A percentile compares a stretch with the other conserved stretches of the same genome.
phyloP scores from a whole-genome alignment of 1,284 basidiomycete genomes.

The Pseudozyma pruni region DNA sequence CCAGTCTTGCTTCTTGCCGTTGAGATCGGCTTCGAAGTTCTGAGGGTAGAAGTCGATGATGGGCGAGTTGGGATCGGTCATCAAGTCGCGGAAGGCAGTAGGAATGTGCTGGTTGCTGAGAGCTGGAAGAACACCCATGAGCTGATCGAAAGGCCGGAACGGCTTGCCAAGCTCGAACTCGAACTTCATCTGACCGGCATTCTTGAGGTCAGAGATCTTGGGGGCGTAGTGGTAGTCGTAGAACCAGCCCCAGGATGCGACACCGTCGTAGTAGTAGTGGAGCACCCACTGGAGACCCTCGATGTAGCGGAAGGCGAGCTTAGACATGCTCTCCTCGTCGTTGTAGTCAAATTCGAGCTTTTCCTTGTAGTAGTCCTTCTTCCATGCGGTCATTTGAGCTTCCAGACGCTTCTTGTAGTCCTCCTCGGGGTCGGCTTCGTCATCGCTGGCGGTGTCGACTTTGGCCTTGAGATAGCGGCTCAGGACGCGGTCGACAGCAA shows the following conservation, averaged over 20 bases:
- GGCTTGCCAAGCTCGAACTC: constrained; percentile 86
- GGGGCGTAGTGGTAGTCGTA: constrained; percentile 94
- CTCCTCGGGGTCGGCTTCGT: constrained; percentile 43
- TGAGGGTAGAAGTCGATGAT: constrained; percentile 94
- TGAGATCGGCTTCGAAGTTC: constrained; percentile 91
- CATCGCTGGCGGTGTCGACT: constrained; percentile 46
- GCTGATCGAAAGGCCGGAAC: constrained; percentile 93
- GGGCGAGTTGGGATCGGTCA: constrained; percentile 85
- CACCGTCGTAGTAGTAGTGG: constrained; percentile 97
- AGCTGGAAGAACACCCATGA: constrained; percentile 96
- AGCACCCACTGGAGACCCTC: constrained; percentile 99
- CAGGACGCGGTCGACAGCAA: constrained; percentile 84
- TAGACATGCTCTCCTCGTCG: constrained; percentile 71
- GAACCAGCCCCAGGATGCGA: constrained; percentile 98
- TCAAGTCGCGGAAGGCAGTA: constrained; percentile 86
- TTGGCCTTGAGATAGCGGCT: constrained; percentile 87
- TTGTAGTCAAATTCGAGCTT: constrained; percentile 69
- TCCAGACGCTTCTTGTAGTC: constrained; percentile 78
- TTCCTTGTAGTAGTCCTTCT: constrained; percentile 82
- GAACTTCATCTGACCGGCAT: constrained; percentile 83
- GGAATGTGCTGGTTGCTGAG: constrained; percentile 91
- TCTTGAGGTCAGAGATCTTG: constrained; percentile 78
- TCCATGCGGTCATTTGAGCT: constrained; percentile 92
- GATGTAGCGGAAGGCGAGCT: constrained; percentile 75
- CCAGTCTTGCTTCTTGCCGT: constrained; percentile 99